A percentile compares a stretch with the other conserved stretches of the same genome.
These are phyloP conservation scores for Pseudogymnoascus verrucosus DNA, from an alignment of 2,329 filamentous ascomycete species.

Conservation along the genomic window DNA sequence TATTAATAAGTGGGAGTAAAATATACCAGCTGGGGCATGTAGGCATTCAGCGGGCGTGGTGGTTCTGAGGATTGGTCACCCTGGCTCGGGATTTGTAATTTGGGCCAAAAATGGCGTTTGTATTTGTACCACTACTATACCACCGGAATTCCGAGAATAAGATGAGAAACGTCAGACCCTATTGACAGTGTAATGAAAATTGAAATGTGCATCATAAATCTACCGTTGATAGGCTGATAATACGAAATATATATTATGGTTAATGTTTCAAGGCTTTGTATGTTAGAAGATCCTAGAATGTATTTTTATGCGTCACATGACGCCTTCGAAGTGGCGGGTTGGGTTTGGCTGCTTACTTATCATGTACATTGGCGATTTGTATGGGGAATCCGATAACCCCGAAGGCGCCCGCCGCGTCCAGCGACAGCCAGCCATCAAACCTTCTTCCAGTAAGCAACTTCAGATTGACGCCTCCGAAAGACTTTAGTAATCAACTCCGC, in stretches of 20 bases:
- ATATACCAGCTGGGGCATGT: conserved; percentile 4
- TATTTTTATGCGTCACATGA: not conserved
- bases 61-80: conserved; percentile 7
- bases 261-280: not conserved
- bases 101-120: conserved; percentile 8
- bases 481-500: conserved; percentile 6
- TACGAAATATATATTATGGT: not conserved
- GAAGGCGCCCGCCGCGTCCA: conserved; percentile 3
- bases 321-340: not conserved
- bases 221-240: not conserved
- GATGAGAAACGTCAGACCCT: not conserved
- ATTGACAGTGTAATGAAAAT: not conserved
- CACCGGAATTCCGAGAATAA: conserved; percentile 4
- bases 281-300: not conserved
- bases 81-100: conserved; percentile 5
- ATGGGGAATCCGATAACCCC: conserved; percentile 3
- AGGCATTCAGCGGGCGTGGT: conserved; percentile 1
- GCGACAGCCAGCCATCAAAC: not conserved
- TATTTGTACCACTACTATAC: conserved; percentile 4
- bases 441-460: conserved; percentile 6
- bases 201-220: not conserved
- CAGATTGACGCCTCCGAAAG: not conserved
- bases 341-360: not conserved
- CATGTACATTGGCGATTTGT: not conserved
- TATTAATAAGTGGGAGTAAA: conserved; percentile 9